phyloP scores from a whole-genome alignment of 495 filamentous ascomycete species.

The Aspergillus coremiiformis region DNA sequence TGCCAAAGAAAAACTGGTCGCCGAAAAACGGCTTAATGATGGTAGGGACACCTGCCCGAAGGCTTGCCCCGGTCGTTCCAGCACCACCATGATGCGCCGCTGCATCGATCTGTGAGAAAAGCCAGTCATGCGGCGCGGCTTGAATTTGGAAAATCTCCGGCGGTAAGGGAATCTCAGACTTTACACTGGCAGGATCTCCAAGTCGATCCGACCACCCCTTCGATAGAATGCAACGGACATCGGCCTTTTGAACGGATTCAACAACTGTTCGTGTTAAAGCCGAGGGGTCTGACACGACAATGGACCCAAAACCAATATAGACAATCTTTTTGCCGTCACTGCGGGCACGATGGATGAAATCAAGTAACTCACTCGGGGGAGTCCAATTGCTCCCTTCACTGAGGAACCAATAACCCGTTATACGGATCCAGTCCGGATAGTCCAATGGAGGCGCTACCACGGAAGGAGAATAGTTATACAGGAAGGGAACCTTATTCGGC shows the following conservation, averaged over 20 bases:
- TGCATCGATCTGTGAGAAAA: conserved; percentile 90
- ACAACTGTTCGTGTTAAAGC: conserved; percentile 85
- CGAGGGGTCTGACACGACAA: conserved; percentile 85
- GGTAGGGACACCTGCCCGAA: conserved; percentile 86
- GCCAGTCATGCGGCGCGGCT: conserved; percentile 91
- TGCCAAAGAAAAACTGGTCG: conserved; percentile 94
- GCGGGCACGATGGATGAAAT: conserved; percentile 76
- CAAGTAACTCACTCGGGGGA: conserved; percentile 63
- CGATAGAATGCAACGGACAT: conserved; percentile 89
- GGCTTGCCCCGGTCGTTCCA: conserved; percentile 89
- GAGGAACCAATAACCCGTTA: conserved; percentile 97
- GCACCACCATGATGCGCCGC: conserved; percentile 92
- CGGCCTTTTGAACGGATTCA: conserved; percentile 82
- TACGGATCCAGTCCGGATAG: conserved; percentile 94
- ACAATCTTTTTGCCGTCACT: conserved; percentile 83
- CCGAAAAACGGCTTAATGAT: conserved; percentile 97
- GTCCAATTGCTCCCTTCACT: conserved; percentile 71
- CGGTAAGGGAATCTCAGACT: conserved; percentile 66
- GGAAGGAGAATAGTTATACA: conserved; percentile 93
- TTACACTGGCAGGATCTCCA: conserved; percentile 48
- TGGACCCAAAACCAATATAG: conserved; percentile 94
- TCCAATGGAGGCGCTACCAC: conserved; percentile 91
- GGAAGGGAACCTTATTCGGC: conserved; percentile 89
- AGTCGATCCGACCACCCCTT: conserved; percentile 99
- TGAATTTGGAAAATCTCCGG: conserved; percentile 79